phyloP scores from a whole-genome alignment of 1,139 yeast species.

The Suzukiozyma palmioleophila region DNA sequence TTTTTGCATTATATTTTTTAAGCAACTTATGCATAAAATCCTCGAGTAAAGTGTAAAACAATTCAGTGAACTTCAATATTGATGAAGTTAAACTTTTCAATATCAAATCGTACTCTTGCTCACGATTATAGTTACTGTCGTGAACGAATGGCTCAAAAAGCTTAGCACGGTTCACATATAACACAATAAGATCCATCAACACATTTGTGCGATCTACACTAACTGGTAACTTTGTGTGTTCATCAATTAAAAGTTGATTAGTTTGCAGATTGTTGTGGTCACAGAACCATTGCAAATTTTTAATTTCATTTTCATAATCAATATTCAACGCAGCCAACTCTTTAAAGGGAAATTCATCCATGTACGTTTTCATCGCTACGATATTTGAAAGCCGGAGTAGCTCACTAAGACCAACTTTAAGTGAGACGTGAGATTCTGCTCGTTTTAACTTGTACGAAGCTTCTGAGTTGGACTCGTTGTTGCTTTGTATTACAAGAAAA shows the following conservation, averaged over 20 bases:
- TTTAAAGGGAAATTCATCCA: constrained; percentile 39
- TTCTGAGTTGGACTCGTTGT: constrained; percentile 13
- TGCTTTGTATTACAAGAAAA: constrained; percentile 27
- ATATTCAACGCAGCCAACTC: constrained; percentile 37
- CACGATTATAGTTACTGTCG: constrained; percentile 27
- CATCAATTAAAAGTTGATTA: constrained; percentile 11
- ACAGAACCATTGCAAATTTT: constrained; percentile 19
- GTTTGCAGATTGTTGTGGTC: not conserved
- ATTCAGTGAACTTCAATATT: constrained; percentile 18
- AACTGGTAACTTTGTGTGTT: constrained; percentile 20
- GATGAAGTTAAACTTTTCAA: constrained; percentile 33
- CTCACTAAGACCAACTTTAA: constrained; percentile 47
- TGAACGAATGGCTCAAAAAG: constrained; percentile 48
- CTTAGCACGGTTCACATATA: constrained; percentile 48
- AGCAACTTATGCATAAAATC: constrained; percentile 13
- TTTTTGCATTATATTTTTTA: constrained; percentile 11
- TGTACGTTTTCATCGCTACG: constrained; percentile 50
- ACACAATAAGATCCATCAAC: constrained; percentile 39
- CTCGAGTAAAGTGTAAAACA: constrained; percentile 11
- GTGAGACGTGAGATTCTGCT: constrained; percentile 24
- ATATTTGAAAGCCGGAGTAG: constrained; percentile 46
- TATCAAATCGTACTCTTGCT: constrained; percentile 23
- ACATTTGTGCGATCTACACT: constrained; percentile 33
- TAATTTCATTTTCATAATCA: constrained; percentile 39
- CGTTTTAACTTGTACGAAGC: constrained; percentile 17